A percentile compares a stretch with the other conserved stretches of the same genome.
phyloP scores from a whole-genome alignment of 345 rosid genomes.

The Syzygium aqueum region DNA sequence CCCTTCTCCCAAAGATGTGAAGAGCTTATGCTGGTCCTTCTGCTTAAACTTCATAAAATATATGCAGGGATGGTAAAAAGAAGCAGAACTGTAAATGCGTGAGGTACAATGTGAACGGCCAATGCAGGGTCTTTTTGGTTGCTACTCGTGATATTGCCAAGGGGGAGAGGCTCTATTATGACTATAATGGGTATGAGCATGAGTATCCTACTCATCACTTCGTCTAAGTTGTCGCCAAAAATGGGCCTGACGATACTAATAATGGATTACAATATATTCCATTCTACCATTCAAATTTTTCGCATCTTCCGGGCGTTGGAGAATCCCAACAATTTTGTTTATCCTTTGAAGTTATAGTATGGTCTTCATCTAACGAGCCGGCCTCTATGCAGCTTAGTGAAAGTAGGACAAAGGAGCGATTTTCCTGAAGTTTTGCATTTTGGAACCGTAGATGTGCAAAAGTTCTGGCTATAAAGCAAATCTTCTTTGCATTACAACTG shows the following conservation, averaged over 20 bases:
- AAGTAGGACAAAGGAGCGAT: neutral
- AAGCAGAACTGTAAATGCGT: slow-evolving; percentile 95
- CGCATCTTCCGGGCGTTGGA: neutral
- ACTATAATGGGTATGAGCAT: slow-evolving; percentile 89
- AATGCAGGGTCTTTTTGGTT: slow-evolving; percentile 80
- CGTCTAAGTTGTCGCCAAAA: slow-evolving; percentile 25
- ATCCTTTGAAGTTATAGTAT: neutral
- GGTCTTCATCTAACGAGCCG: neutral
- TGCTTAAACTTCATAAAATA: slow-evolving; percentile 10
- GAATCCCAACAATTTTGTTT: neutral
- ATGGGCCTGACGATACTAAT: neutral
- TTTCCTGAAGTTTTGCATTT: neutral
- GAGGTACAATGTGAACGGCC: slow-evolving; percentile 74
- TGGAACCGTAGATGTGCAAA: neutral
- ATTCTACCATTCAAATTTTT: neutral
- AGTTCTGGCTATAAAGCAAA: neutral
- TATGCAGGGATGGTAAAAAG: slow-evolving; percentile 80
- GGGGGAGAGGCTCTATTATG: slow-evolving; percentile 93
- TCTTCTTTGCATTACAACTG: neutral
- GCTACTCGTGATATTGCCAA: slow-evolving; percentile 74
- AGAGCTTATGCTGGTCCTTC: neutral
- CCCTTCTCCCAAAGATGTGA: neutral
- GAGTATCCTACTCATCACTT: slow-evolving; percentile 93
- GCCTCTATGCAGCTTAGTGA: neutral
- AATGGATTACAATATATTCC: neutral